Evolutionary conservation across 305 asterid genomes (phyloP).

Genomic region (Plantago coronopus): DNA sequence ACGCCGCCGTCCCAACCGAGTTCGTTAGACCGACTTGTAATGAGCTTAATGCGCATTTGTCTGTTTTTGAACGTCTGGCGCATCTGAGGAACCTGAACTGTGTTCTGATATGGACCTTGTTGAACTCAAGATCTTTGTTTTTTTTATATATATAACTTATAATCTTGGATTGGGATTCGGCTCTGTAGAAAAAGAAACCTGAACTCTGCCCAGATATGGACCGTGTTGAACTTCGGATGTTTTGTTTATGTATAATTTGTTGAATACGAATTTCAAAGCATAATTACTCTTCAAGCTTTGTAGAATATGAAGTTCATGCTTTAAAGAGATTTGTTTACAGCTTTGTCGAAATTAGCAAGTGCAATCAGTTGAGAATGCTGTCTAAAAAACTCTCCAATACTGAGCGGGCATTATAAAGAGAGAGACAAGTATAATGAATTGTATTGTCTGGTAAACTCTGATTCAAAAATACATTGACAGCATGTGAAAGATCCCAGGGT

Average conservation of each 20-base stretch:
- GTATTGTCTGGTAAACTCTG: no score
- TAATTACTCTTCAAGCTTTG: neutral
- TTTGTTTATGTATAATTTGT: neutral
- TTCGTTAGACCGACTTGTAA: conserved; percentile 33
- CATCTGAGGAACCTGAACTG: conserved; percentile 3
- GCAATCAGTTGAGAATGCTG: no score
- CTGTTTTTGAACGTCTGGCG: neutral
- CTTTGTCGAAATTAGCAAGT: no score
- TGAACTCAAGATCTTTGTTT: neutral
- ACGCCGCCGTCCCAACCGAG: conserved; percentile 37
- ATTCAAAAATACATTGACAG: no score
- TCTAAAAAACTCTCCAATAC: no score
- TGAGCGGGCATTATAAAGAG: no score
- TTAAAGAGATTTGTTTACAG: no score
- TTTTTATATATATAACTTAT: neutral
- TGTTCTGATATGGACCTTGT: neutral
- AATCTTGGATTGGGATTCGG: neutral
- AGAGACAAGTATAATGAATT: no score
- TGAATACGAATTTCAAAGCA: neutral
- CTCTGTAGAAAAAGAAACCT: neutral
- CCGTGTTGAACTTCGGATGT: neutral
- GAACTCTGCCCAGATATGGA: neutral
- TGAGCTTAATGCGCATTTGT: neutral
- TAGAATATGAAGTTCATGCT: neutral
- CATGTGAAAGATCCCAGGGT: no score